These are phyloP conservation scores for Tylopilus felleus DNA, from an alignment of 768 basidiomycete species.

Conservation along the genomic window DNA sequence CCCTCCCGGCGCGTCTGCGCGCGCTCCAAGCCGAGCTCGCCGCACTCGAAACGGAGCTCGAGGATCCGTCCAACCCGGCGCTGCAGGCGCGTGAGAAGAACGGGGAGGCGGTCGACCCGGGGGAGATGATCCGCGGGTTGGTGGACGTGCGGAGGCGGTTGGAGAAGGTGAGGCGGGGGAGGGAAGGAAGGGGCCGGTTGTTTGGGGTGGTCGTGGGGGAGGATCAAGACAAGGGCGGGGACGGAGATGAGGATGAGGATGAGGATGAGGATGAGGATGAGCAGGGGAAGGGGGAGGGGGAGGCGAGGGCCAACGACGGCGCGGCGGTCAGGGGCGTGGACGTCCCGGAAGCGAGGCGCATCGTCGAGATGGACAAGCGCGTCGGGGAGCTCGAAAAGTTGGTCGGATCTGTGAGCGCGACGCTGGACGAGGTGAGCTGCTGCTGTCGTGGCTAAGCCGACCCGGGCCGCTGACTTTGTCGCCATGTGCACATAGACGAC, in stretches of 20 bases:
- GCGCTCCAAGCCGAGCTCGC: slow-evolving; percentile 73
- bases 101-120: slow-evolving; percentile 59
- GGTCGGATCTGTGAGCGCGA: slow-evolving; percentile 76
- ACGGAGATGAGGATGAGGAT: background rate
- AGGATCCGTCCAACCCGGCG: slow-evolving; percentile 73
- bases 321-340: slow-evolving; percentile 6
- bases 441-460: background rate
- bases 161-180: slow-evolving; percentile 61
- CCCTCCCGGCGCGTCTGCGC: slow-evolving; percentile 59
- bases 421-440: slow-evolving; percentile 73
- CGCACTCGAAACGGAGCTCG: slow-evolving; percentile 78
- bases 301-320: background rate
- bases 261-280: background rate
- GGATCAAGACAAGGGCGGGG: slow-evolving; percentile 4
- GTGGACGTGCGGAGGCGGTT: slow-evolving; percentile 70
- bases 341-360: slow-evolving; percentile 42
- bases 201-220: slow-evolving; percentile 51
- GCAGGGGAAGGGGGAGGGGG: background rate
- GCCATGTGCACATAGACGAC: slow-evolving; percentile 45
- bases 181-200: slow-evolving; percentile 63
- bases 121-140: slow-evolving; percentile 71
- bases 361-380: slow-evolving; percentile 79
- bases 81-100: slow-evolving; percentile 53
- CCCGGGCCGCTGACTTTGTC: background rate
- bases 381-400: slow-evolving; percentile 80